These are phyloP conservation scores for Paecilomyces sp. DNA, from an alignment of 2,329 filamentous ascomycete genomes.

Conservation along the genomic window DNA sequence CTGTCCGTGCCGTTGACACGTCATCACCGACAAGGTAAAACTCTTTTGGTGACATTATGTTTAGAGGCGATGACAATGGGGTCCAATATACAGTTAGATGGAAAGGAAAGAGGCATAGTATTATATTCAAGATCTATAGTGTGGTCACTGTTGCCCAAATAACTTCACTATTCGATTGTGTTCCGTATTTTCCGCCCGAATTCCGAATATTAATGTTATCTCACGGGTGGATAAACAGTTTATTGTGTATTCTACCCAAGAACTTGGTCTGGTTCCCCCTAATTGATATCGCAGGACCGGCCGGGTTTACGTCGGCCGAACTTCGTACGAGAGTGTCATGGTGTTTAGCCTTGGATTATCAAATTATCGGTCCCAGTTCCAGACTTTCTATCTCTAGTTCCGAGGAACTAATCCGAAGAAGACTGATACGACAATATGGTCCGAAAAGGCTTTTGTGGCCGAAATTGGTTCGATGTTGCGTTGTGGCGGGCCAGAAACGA, in stretches of 20 bases:
- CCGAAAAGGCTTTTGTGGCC: no score
- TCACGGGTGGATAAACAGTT: background rate
- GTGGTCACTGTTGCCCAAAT: background rate
- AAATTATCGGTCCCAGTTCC: no score
- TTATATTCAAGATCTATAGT: no score
- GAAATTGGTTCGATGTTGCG: background rate
- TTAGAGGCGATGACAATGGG: no score
- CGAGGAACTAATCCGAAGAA: no score
- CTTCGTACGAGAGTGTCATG: background rate
- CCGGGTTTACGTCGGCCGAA: background rate
- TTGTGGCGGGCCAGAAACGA: background rate
- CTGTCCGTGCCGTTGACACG: background rate
- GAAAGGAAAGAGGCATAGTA: no score
- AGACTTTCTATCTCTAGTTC: no score
- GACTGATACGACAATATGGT: no score
- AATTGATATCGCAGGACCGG: background rate
- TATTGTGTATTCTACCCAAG: no score
- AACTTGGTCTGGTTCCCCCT: background rate
- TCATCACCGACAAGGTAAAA: background rate
- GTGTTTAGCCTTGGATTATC: no score
- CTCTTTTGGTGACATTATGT: background rate
- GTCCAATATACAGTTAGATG: no score
- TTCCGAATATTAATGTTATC: background rate
- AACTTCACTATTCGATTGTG: background rate
- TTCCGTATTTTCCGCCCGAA: background rate